Conservation (phyloP, 2,329 filamentous ascomycete genomes). For the Thielaviopsis populi region DNA sequence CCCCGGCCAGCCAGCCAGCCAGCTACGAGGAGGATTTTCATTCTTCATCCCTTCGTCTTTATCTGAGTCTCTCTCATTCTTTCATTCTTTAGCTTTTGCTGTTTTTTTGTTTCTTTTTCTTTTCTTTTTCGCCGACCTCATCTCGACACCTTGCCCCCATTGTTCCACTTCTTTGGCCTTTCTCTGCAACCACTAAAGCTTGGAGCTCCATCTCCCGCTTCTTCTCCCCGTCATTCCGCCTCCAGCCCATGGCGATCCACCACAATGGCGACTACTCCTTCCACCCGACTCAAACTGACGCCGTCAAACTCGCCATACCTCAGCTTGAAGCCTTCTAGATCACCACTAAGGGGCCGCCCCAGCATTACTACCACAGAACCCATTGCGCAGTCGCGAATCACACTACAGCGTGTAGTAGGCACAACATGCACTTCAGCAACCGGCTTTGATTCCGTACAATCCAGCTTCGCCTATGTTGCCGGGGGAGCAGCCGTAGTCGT, state of each 20-base stretch:
- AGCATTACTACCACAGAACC: constrained; percentile 26
- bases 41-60: background rate
- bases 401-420: constrained; percentile 72
- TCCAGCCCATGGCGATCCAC: constrained; percentile 33
- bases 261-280: constrained; percentile 44
- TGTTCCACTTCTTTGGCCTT: background rate
- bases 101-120: background rate
- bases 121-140: background rate
- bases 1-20: background rate
- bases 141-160: background rate
- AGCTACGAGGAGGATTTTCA: background rate
- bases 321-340: constrained; percentile 42
- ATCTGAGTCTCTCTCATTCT: constrained; percentile 3
- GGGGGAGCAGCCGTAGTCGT: constrained; percentile 89
- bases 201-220: background rate
- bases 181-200: background rate
- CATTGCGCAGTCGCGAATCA: constrained; percentile 44
- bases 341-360: constrained; percentile 39
- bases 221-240: background rate
- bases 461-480: constrained; percentile 78
- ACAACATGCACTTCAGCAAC: constrained; percentile 75
- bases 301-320: constrained; percentile 63
- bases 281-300: constrained; percentile 50
- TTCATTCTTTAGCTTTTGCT: background rate
- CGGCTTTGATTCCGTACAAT: constrained; percentile 68